A percentile compares a stretch with the other conserved stretches of the same genome.
These are phyloP conservation scores for Aegilops longissima DNA, from an alignment of 176 grass and related monocot species.

Conservation along the genomic window DNA sequence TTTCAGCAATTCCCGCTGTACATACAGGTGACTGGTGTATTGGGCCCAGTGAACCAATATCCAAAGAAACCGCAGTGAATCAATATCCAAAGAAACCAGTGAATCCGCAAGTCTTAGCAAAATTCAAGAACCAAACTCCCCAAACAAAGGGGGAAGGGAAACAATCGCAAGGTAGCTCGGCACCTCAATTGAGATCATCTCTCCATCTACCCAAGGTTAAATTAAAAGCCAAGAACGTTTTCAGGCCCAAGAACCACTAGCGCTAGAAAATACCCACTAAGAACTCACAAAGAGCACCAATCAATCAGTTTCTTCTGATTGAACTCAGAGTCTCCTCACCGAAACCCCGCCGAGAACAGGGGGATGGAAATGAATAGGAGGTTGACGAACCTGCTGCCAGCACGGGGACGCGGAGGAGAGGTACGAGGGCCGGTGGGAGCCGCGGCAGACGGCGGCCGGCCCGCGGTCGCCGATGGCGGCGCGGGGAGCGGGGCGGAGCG, in stretches of 20 bases:
- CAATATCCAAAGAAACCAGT: neutral
- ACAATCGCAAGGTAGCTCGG: neutral
- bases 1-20: neutral
- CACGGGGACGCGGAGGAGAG: neutral
- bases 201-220: neutral
- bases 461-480: neutral
- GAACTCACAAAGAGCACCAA: neutral
- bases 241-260: neutral
- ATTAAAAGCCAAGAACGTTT: neutral
- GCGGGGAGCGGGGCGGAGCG: conserved; percentile 15
- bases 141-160: neutral
- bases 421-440: neutral
- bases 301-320: neutral
- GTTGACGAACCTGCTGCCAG: conserved; percentile 22
- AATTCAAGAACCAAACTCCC: neutral
- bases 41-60: neutral
- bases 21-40: neutral
- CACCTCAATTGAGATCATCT: neutral
- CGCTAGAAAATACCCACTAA: neutral
- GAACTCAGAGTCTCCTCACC: neutral
- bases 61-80: too few species aligned
- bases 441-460: neutral
- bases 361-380: neutral
- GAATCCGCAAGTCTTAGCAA: neutral
- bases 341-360: neutral